Evolutionary conservation across 495 filamentous ascomycete genomes (phyloP), one percentile per base, ranked within the genome.

Genomic region (Sporormia fimetaria): DNA sequence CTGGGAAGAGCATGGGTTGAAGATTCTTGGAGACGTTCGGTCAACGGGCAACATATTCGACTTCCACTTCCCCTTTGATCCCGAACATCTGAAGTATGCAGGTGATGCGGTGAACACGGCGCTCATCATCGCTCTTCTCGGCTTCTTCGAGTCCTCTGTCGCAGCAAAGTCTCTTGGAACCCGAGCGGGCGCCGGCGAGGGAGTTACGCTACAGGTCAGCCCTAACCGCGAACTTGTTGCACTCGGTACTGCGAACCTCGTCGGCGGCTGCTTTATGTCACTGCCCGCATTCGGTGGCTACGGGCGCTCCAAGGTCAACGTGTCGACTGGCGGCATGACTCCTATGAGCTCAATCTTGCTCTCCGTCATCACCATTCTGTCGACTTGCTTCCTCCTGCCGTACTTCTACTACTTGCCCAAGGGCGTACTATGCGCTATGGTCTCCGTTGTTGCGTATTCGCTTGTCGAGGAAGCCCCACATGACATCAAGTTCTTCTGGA

Each of bases 111-210:
- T 94, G 71, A 78, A 81, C 42, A 95, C 92, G 1, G 80, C 90
- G 0, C 93, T 99, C 51, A 66, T 96, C 21, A 95, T 99, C 40
- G 84, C 87, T 3, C 68, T 99, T 15, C 75, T 99, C 5, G 90
- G 90, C 14, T 99, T 99, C 67, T 99, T 99, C 52, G 90, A 99
- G 65, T 93, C 84, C 18, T 93, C 87, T 0, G 86, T 99, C n/a
- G 90, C 90, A 0, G 92, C 90, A 21, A 96, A 96, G 62, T 83
- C 80, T 41, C 63, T 99, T 1, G 82, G 80, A 6, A 69, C 67
- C 11, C 32, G 37, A 6, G 49, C 44, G 3, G 60, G 63, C 12
- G 55, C 58, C 7, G 51, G 49, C n/a, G 69, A 74, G 49, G 77
- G 77, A 22, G 67, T 87, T 29, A 81, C 76, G 18, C 80, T 92